Evolutionary conservation across 2,329 filamentous ascomycete genomes (phyloP).

Genomic region (Spiromastix sp.): DNA sequence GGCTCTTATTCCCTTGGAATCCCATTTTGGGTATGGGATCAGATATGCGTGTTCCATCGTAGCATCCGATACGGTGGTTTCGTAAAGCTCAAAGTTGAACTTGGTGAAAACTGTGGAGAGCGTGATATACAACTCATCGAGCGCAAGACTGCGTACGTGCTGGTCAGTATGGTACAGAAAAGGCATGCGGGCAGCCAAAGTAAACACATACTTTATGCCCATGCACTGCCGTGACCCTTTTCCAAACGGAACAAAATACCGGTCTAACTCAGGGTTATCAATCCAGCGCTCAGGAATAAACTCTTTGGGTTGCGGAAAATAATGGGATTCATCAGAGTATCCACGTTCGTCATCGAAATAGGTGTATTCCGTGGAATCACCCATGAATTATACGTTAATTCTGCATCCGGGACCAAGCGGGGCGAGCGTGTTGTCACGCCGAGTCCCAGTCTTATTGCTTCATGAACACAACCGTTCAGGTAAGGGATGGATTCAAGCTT

Average conservation of each 20-base stretch:
- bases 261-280: slow-evolving; percentile 11
- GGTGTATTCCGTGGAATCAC: slow-evolving; percentile 12
- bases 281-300: slow-evolving; percentile 24
- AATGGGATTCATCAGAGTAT: slow-evolving; percentile 15
- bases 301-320: slow-evolving; percentile 18
- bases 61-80: slow-evolving; percentile 12
- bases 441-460: slow-evolving; percentile 10
- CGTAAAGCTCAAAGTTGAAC: slow-evolving; percentile 14
- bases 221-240: slow-evolving; percentile 33
- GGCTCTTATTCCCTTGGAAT: slow-evolving; percentile 17
- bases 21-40: slow-evolving; percentile 15
- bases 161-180: slow-evolving; percentile 2
- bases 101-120: slow-evolving; percentile 10
- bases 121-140: slow-evolving; percentile 9
- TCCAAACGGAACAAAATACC: slow-evolving; percentile 26
- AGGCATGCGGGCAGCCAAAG: background rate
- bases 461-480: slow-evolving; percentile 7
- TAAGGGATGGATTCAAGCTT: slow-evolving; percentile 5
- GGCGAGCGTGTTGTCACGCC: slow-evolving; percentile 13
- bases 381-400: slow-evolving; percentile 10
- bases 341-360: slow-evolving; percentile 14
- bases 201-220: slow-evolving; percentile 26
- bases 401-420: slow-evolving; percentile 8
- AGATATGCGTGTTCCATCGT: slow-evolving; percentile 16
- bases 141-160: slow-evolving; percentile 9